Conservation (phyloP, 768 basidiomycete species). For the Collybiopsis confluens region DNA sequence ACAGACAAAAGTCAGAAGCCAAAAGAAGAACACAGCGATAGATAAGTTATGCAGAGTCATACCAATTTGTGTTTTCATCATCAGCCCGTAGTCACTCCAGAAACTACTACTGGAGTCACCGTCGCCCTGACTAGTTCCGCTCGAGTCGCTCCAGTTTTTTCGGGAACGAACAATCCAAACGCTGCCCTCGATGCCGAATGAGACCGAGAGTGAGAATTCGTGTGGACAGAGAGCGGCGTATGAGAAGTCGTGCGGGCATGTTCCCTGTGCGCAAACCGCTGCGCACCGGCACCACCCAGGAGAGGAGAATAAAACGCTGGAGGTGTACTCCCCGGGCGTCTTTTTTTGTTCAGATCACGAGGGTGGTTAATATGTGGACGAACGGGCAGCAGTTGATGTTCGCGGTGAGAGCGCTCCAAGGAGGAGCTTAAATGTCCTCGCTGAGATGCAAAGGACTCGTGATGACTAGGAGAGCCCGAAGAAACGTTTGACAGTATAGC, state of each 20-base stretch:
- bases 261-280: neutral
- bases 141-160: neutral
- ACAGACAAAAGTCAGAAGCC: too few species aligned
- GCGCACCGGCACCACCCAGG: neutral
- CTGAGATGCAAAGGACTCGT: neutral
- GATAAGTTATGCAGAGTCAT: too few species aligned
- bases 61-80: too few species aligned
- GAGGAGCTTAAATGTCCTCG: neutral
- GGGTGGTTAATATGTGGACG: neutral
- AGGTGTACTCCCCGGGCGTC: constrained; percentile 5
- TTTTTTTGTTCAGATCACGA: neutral
- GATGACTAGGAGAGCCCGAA: neutral
- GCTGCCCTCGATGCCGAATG: neutral
- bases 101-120: neutral
- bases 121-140: neutral
- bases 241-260: constrained; percentile 2
- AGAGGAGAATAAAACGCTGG: neutral
- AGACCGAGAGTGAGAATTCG: neutral
- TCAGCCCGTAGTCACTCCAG: neutral
- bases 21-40: too few species aligned
- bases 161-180: neutral
- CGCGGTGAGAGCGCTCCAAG: constrained; percentile 1
- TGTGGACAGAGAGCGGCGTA: neutral
- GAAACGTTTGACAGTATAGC: neutral
- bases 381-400: neutral